phyloP scores from a whole-genome alignment of 2,329 filamentous ascomycete species.

The Mariannaea sp. region DNA sequence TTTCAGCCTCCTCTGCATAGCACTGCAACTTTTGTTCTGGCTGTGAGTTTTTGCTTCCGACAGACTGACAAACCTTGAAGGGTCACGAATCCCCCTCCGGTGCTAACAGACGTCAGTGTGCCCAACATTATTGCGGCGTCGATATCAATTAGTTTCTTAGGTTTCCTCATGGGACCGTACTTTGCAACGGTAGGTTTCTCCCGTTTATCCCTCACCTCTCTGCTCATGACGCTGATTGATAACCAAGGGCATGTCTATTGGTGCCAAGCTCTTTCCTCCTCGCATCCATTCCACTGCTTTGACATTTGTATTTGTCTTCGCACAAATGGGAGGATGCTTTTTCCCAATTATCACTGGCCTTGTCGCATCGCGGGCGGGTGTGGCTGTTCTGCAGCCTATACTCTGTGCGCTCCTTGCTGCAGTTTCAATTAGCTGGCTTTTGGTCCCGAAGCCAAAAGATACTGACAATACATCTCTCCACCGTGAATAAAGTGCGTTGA shows the following conservation, averaged over 20 bases:
- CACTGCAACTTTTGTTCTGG: constrained; percentile 64
- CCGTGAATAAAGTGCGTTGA: constrained; percentile 41
- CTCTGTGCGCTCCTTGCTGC: constrained; percentile 53
- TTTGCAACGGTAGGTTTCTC: constrained; percentile 59
- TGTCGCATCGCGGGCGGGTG: constrained; percentile 51
- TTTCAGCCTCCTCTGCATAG: constrained; percentile 58
- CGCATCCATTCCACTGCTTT: constrained; percentile 45
- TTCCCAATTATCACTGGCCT: constrained; percentile 62
- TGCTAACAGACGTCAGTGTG: constrained; percentile 37
- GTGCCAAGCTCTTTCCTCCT: constrained; percentile 54
- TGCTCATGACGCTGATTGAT: neutral
- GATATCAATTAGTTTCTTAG: constrained; percentile 58
- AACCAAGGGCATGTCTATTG: constrained; percentile 56
- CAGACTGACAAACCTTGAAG: too few relatives aligned
- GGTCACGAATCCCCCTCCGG: too few relatives aligned
- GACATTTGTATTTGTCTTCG: constrained; percentile 60
- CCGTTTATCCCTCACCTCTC: fast-evolving
- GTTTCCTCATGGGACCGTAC: constrained; percentile 62
- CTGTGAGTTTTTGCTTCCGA: constrained; percentile 44
- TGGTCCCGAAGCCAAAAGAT: constrained; percentile 47
- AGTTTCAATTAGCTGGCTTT: constrained; percentile 53
- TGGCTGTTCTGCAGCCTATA: constrained; percentile 57
- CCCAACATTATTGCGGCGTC: constrained; percentile 55
- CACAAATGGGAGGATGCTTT: constrained; percentile 58
- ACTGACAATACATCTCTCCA: constrained; percentile 40